These are phyloP conservation scores for Candida maltosa DNA, from an alignment of 805 yeast genomes.

Conservation along the genomic window DNA sequence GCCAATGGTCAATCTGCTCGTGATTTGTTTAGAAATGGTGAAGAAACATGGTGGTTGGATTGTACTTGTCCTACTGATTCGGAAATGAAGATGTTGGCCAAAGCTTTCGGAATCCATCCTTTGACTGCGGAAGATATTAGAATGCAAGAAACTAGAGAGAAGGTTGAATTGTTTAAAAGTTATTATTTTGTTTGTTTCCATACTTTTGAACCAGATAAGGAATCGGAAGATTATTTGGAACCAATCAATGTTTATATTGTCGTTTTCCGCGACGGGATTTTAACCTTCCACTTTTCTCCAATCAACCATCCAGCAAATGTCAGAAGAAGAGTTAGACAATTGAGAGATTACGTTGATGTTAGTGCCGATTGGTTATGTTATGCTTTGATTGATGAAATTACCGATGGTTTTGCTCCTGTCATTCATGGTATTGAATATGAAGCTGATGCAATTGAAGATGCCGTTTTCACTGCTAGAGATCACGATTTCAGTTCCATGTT, in stretches of 20 bases:
- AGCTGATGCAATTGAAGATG: slow-evolving; percentile 80
- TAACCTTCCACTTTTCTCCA: slow-evolving; percentile 59
- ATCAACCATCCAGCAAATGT: slow-evolving; percentile 64
- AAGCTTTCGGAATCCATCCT: slow-evolving; percentile 96
- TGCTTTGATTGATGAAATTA: slow-evolving; percentile 79
- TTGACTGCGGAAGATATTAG: slow-evolving; percentile 96
- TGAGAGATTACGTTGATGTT: slow-evolving; percentile 74
- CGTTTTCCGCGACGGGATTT: slow-evolving; percentile 57
- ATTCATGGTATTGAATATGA: slow-evolving; percentile 75
- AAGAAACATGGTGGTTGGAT: slow-evolving; percentile 94
- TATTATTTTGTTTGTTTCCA: slow-evolving; percentile 97
- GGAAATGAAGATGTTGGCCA: slow-evolving; percentile 88
- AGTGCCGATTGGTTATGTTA: slow-evolving; percentile 82
- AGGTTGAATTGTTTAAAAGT: slow-evolving; percentile 85
- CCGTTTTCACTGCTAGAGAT: slow-evolving; percentile 78
- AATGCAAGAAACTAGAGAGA: slow-evolving; percentile 95
- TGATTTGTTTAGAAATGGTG: slow-evolving; percentile 66
- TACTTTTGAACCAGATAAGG: slow-evolving; percentile 84
- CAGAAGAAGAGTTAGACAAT: slow-evolving; percentile 76
- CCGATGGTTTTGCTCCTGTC: slow-evolving; percentile 82
- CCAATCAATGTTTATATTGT: slow-evolving; percentile 73
- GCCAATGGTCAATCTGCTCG: slow-evolving; percentile 62
- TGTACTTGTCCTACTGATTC: slow-evolving; percentile 91
- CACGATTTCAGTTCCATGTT: slow-evolving; percentile 75
- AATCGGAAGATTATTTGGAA: slow-evolving; percentile 78